Conservation (phyloP, 2,329 filamentous ascomycete species). For the Botrytis elliptica region DNA sequence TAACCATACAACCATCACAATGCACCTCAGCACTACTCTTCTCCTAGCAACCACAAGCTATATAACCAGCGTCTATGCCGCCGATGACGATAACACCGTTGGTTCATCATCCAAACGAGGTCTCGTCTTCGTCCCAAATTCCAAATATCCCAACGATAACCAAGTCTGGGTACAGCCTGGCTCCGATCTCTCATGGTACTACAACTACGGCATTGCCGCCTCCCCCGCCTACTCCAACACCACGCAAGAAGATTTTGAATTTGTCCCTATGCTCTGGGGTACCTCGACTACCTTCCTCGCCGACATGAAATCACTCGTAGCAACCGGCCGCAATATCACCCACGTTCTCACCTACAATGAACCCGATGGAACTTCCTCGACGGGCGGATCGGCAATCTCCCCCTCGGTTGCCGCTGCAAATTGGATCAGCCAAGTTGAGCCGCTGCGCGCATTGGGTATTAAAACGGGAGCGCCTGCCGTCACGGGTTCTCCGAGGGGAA, state of each 20-base stretch:
- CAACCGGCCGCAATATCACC: slow-evolving; percentile 56
- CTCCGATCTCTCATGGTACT: slow-evolving; percentile 76
- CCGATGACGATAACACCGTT: not conserved
- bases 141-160: slow-evolving; percentile 59
- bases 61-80: slow-evolving; percentile 1
- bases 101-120: slow-evolving; percentile 61
- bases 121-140: slow-evolving; percentile 64
- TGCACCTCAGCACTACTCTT: slow-evolving; percentile 23
- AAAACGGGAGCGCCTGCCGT: slow-evolving; percentile 70
- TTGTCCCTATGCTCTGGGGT: slow-evolving; percentile 81
- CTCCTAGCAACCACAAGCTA: slow-evolving; percentile 14
- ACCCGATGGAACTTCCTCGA: slow-evolving; percentile 56
- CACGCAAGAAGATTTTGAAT: slow-evolving; percentile 60
- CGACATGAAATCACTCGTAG: slow-evolving; percentile 55
- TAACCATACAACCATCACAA: slow-evolving; percentile 15
- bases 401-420: slow-evolving; percentile 61
- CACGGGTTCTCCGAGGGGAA: slow-evolving; percentile 58
- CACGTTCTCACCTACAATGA: slow-evolving; percentile 79
- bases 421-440: slow-evolving; percentile 72
- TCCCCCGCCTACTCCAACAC: slow-evolving; percentile 50
- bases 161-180: slow-evolving; percentile 58
- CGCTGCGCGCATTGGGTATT: slow-evolving; percentile 62
- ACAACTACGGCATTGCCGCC: slow-evolving; percentile 68
- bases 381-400: slow-evolving; percentile 58
- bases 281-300: slow-evolving; percentile 60